Evolutionary conservation across 352 stramenopile species (phyloP).

Genomic region (Phytophthora pluvialis): DNA sequence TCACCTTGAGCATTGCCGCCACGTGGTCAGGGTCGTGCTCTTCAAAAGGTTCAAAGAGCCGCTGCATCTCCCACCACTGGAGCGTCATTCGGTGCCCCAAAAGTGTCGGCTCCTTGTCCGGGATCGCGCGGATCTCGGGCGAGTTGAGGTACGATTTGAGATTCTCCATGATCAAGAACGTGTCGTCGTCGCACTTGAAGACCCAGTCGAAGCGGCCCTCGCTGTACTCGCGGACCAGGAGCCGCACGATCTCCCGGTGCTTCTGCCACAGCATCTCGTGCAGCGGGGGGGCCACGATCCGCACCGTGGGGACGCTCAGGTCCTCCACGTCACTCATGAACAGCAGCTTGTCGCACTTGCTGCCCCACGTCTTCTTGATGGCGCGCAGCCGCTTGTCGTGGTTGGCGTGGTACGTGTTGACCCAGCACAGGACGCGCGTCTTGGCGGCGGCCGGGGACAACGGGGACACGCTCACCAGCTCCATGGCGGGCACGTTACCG

Average conservation of each 20-base stretch:
- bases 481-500: constrained; percentile 70
- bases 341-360: constrained; percentile 86
- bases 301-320: constrained; percentile 60
- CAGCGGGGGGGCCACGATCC: constrained; percentile 63
- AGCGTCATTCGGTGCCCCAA: constrained; percentile 88
- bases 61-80: constrained; percentile 87
- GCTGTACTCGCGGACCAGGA: constrained; percentile 69
- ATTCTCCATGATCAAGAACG: constrained; percentile 88
- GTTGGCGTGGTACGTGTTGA: constrained; percentile 87
- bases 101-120: constrained; percentile 50
- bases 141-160: constrained; percentile 76
- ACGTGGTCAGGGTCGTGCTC: constrained; percentile 70
- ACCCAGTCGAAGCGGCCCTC: constrained; percentile 84
- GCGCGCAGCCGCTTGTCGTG: constrained; percentile 61
- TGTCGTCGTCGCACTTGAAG: constrained; percentile 91
- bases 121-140: constrained; percentile 45
- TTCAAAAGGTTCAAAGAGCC: constrained; percentile 69
- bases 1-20: constrained; percentile 53
- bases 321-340: constrained; percentile 90
- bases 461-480: constrained; percentile 69
- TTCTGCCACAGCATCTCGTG: constrained; percentile 88
- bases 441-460: constrained; percentile 45
- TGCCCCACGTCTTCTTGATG: constrained; percentile 83
- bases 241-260: constrained; percentile 79
- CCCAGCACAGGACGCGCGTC: constrained; percentile 82